Evolutionary conservation across 495 filamentous ascomycete genomes (phyloP).

Genomic region (Aspergillus sclerotioniger): DNA sequence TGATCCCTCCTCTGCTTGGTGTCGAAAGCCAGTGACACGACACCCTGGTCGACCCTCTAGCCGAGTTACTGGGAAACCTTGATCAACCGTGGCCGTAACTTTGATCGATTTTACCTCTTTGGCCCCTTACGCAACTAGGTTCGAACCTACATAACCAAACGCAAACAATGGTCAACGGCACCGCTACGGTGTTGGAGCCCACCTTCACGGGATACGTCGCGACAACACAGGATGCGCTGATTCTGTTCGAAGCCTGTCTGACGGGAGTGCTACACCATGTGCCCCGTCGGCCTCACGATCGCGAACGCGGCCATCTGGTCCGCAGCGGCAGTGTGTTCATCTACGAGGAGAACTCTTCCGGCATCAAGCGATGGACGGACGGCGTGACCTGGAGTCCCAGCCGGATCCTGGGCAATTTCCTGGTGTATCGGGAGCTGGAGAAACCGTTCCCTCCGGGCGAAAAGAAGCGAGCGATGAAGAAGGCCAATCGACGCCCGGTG

Average conservation of each 20-base stretch:
- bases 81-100: slow-evolving; percentile 21
- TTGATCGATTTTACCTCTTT: slow-evolving; percentile 21
- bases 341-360: slow-evolving; percentile 83
- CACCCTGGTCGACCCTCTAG: slow-evolving; percentile 4
- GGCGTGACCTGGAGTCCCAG: slow-evolving; percentile 88
- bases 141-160: slow-evolving; percentile 21
- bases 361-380: slow-evolving; percentile 94
- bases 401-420: slow-evolving; percentile 81
- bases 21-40: slow-evolving; percentile 1
- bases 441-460: slow-evolving; percentile 81
- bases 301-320: slow-evolving; percentile 71
- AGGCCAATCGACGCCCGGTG: slow-evolving; percentile 47
- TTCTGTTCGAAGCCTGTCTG: slow-evolving; percentile 74
- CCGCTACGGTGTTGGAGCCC: slow-evolving; percentile 47
- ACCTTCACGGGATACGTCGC: slow-evolving; percentile 67
- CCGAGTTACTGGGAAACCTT: slow-evolving; percentile 18
- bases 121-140: slow-evolving; percentile 22
- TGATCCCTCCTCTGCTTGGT: not conserved
- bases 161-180: slow-evolving; percentile 46
- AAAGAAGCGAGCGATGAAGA: slow-evolving; percentile 84
- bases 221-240: slow-evolving; percentile 70
- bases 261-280: slow-evolving; percentile 67
- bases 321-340: slow-evolving; percentile 83
- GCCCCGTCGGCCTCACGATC: slow-evolving; percentile 79
- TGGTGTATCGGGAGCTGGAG: slow-evolving; percentile 85